Percentiles rank a stretch among this genome's conserved stretches.
Evolutionary conservation across 2,329 filamentous ascomycete genomes (phyloP).

Genomic region (Neonectria neomacrospora): DNA sequence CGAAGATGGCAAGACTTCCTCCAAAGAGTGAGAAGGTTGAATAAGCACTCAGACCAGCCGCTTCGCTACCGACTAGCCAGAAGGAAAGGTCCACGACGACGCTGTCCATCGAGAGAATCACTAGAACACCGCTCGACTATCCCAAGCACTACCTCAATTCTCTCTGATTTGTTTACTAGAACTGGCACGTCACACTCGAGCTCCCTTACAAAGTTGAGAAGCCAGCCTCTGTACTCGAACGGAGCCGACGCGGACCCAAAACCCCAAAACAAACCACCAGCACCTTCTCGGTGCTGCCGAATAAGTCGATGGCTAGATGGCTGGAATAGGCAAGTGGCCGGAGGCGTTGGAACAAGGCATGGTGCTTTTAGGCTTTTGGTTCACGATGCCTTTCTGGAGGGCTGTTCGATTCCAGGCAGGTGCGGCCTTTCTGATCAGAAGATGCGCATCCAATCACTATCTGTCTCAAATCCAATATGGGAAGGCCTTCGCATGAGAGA

Average conservation of each 20-base stretch:
- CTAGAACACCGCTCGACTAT: neutral
- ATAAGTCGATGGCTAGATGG: neutral
- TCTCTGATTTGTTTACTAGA: neutral
- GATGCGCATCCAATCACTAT: neutral
- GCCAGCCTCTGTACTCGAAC: neutral
- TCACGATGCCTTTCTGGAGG: neutral
- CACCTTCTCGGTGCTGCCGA: neutral
- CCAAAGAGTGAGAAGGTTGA: neutral
- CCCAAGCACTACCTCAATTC: neutral
- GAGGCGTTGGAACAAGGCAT: neutral
- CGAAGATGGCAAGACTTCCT: neutral
- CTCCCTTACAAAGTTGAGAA: neutral
- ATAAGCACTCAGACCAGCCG: neutral
- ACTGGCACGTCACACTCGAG: neutral
- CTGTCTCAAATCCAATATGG: neutral
- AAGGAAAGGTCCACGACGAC: neutral
- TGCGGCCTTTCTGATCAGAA: neutral
- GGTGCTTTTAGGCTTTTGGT: neutral
- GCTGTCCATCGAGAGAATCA: neutral
- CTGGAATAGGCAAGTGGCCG: neutral
- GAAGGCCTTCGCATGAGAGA: neutral
- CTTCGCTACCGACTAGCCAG: neutral
- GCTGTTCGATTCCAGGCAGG: neutral
- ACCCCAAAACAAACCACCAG: neutral
- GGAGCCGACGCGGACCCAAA: neutral